Conservation (phyloP, 2,329 filamentous ascomycete genomes). For the Penicillium sp. region DNA sequence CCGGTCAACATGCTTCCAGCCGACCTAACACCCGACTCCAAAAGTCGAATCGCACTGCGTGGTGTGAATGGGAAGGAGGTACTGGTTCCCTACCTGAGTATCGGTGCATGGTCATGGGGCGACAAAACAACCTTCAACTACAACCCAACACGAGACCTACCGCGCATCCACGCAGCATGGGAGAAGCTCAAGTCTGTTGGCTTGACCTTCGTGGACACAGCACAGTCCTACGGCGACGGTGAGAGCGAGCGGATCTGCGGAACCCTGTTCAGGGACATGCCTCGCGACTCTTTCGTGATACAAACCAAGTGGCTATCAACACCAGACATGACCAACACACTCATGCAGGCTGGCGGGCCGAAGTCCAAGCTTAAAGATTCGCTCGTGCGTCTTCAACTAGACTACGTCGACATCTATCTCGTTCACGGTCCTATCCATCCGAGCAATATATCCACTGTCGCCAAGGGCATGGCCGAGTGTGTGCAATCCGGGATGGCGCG, state of each 20-base stretch:
- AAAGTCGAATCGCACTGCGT: constrained; percentile 20
- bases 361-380: constrained; percentile 38
- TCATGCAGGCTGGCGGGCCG: constrained; percentile 32
- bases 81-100: constrained; percentile 24
- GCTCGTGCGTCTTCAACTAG: constrained; percentile 37
- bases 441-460: constrained; percentile 38
- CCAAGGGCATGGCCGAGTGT: constrained; percentile 43
- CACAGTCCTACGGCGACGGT: constrained; percentile 43
- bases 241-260: constrained; percentile 44
- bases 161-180: constrained; percentile 39
- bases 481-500: constrained; percentile 42
- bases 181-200: constrained; percentile 33
- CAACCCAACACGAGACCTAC: constrained; percentile 33
- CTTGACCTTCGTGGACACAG: constrained; percentile 45
- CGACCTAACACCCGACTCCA: constrained; percentile 15
- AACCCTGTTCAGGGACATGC: constrained; percentile 36
- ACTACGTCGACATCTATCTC: constrained; percentile 43
- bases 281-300: constrained; percentile 36
- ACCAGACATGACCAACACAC: constrained; percentile 32
- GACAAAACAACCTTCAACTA: constrained; percentile 32
- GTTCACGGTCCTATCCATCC: constrained; percentile 46
- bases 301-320: constrained; percentile 40
- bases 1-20: constrained; percentile 21
- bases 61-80: constrained; percentile 23
- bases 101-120: constrained; percentile 31